phyloP scores from a whole-genome alignment of 2,329 filamentous ascomycete genomes.

The Raffaelea albimanens region DNA sequence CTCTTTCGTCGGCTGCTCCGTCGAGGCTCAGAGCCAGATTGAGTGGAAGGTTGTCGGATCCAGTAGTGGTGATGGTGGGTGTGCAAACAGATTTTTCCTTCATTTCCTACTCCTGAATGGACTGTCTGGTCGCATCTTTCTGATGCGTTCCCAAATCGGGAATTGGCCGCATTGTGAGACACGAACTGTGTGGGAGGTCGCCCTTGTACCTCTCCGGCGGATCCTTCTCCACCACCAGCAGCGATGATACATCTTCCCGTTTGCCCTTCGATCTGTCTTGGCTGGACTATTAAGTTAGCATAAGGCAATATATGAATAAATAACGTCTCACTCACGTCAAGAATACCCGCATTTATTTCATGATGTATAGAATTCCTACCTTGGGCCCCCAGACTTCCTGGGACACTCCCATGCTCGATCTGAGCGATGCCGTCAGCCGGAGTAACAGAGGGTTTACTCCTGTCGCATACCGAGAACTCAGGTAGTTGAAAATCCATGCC shows the following conservation, averaged over 20 bases:
- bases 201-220: not conserved
- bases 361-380: not conserved
- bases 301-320: not conserved
- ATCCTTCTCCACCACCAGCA: not conserved
- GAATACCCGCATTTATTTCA: not conserved
- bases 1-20: conserved; percentile 8
- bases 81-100: conserved; percentile 35
- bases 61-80: conserved; percentile 56
- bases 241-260: not conserved
- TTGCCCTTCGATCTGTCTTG: not conserved
- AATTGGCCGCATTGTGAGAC: not conserved
- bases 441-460: no score
- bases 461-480: no score
- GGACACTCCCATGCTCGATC: no score
- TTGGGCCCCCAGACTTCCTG: no score
- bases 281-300: not conserved
- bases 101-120: not conserved
- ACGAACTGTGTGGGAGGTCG: not conserved
- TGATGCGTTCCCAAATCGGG: not conserved
- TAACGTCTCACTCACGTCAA: no score
- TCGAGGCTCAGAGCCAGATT: conserved; percentile 9
- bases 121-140: not conserved
- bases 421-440: no score
- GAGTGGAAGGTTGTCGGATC: conserved; percentile 21
- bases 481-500: no score